Evolutionary conservation across 805 yeast genomes (phyloP), one percentile per base, ranked within the genome.

Genomic region (Saccharomycopsis oosterbeekiorum): DNA sequence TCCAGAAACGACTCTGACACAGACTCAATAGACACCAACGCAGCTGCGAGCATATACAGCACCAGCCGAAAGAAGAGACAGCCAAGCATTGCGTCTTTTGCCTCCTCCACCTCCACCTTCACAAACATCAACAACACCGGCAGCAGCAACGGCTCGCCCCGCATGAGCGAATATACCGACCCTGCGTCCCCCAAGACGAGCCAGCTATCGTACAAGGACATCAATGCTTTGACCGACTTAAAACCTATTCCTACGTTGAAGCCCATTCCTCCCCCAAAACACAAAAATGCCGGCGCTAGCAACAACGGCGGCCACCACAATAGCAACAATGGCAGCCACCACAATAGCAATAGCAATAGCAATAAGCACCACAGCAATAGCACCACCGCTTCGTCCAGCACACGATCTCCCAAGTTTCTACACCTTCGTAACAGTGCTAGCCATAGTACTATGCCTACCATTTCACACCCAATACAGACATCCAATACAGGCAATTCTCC

Each of bases 201-300:
- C 14, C 50, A 57, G 21, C 39, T 63, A 15, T 59, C 64, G 8
- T 60, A 62, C 54, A 62, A 64, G 43, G 66, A 64, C 24, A 56
- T 64, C 34, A 64, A 64, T 36, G 51, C 60, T 2, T 56, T 64
- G 12, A 59, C 66, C n/a, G 66, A 64, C 56, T 11, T 64, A n/a
- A 62, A 64, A 21, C 66, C 66, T 36, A 60, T 64, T 11, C 66
- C 66, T 2, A 60, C 65, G 3, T 50, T 59, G 14, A 56, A 51
- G 26, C 53, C 53, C n/a, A 47, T 47, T 9, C 53, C 53, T 21
- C 53, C 53, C 12, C 53, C 53, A 19, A 47, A 47, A 47, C 29
- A 47, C 19, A 47, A 47, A 6, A 17, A 11, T 17, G 50, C 19
- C n/a, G 21, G n/a, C 21, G 17, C 4, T 17, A 12, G 15, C 21